Base-by-base conservation (phyloP, 2,329 filamentous ascomycete species). In the Rhynchosporium agropyri region DNA sequence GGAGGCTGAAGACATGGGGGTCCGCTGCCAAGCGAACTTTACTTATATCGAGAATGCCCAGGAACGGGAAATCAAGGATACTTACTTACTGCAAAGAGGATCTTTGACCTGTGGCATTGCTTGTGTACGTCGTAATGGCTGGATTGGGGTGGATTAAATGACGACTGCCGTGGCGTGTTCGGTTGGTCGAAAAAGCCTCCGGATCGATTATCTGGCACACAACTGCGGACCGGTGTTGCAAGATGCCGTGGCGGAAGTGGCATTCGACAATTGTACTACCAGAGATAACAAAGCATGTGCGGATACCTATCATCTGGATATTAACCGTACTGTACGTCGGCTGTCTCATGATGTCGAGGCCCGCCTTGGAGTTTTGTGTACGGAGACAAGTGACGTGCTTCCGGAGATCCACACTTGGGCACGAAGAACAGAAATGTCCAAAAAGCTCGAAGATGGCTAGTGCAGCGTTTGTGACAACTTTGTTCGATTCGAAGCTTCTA, bases 21-120 rank as follows among this genome's bases (percentile, higher is more conserved):
- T 42, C 61, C 53, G 48, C 40, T 15, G 59, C 59, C 63, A 50
- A 62, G 59, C 40, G 40, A 48, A 46, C n/a, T 26, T 29, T 61
- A n/a, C n/a, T n/a, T n/a, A n/a, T n/a, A 58, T 51, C 59, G 50
- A 65, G 60, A 46, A 45, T 40, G 42, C 43, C 36, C 29, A 28
- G n/a, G 33, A 42, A 54, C 28, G 36, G 40, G 13, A 29, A 38
- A 13, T 49, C 56, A 45, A 20, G 59, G 42, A 53, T 40, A 40
- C 20, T 20, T 20, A 20, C 20, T 20, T 20, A 20, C 29, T 15
- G 43, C 26, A 29, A 15, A 29, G 38, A 46, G 46, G 36, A 38
- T 48, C 50, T 54, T 58, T 43, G 26, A 38, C 40, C 12, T 46
- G 60, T 65, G 63, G 60, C 60, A 65, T 62, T 65, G 63, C 63